These are phyloP conservation scores for Pleurozium schreberi DNA, from an alignment of 225 moss, liverwort and hornwort species.

Conservation along the genomic window DNA sequence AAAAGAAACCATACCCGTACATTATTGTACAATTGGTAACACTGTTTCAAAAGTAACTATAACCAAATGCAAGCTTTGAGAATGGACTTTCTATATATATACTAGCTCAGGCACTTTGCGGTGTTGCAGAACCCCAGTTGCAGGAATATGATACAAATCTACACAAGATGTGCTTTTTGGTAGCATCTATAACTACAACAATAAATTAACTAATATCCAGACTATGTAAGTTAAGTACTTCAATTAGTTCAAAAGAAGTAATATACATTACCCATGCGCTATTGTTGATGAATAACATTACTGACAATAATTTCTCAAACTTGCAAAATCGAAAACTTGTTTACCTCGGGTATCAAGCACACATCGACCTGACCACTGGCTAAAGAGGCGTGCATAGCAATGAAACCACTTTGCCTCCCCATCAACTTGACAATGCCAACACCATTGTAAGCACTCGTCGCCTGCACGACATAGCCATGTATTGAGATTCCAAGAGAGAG, in stretches of 20 bases:
- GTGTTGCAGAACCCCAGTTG: not conserved
- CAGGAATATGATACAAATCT: not conserved
- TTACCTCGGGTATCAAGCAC: conserved; percentile 95
- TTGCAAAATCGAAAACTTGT: not conserved
- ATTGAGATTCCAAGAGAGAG: not conserved
- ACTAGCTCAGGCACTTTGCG: not conserved
- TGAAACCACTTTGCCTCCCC: conserved; percentile 95
- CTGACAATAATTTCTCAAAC: not conserved
- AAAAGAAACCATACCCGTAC: not conserved
- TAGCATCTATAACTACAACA: not conserved
- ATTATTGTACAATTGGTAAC: no score
- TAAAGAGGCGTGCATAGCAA: conserved; percentile 95
- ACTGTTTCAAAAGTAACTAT: not conserved
- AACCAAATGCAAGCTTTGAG: not conserved
- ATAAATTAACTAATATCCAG: not conserved
- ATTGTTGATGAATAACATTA: not conserved
- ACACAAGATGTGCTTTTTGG: not conserved
- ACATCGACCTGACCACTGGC: conserved; percentile 91
- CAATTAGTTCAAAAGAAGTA: not conserved
- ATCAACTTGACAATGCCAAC: conserved; percentile 87
- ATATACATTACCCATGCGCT: not conserved
- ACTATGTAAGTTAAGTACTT: not conserved
- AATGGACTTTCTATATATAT: not conserved
- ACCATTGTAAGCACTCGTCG: conserved; percentile 85
- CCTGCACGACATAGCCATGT: conserved; percentile 15